Conservation (phyloP, 2,329 filamentous ascomycete genomes). For the Coniella vitis region DNA sequence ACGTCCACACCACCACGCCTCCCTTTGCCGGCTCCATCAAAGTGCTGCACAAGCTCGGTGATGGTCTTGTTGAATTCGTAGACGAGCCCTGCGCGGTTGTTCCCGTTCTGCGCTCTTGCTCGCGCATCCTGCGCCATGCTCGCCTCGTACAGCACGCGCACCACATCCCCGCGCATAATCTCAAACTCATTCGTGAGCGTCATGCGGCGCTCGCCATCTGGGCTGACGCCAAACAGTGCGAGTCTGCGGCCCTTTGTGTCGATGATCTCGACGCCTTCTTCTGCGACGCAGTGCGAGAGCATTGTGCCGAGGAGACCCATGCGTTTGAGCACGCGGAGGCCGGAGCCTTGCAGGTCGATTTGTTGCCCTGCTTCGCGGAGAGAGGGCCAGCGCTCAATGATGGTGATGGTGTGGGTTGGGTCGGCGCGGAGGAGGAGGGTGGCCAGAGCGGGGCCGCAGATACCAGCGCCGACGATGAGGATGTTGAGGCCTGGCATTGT, state of each 20-base stretch:
- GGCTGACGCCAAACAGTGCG: conserved; percentile 34
- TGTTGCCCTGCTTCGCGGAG: conserved; percentile 21
- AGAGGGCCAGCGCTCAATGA: conserved; percentile 22
- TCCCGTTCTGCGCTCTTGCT: not conserved
- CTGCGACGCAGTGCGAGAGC: not conserved
- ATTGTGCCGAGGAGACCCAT: conserved; percentile 15
- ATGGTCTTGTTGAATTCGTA: conserved; percentile 26
- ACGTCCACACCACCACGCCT: too few relatives aligned
- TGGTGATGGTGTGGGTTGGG: conserved; percentile 19
- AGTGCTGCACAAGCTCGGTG: conserved; percentile 24
- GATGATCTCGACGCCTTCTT: conserved; percentile 37
- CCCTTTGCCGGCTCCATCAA: conserved; percentile 29
- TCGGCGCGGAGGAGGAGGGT: conserved; percentile 24
- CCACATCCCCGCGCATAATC: conserved; percentile 1
- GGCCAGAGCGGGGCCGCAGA: conserved; percentile 22
- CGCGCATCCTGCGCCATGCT: conserved; percentile 19
- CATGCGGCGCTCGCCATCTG: conserved; percentile 33
- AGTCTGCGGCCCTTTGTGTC: conserved; percentile 29
- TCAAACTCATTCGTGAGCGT: conserved; percentile 13
- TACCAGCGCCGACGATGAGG: conserved; percentile 18
- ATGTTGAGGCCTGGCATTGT: conserved; percentile 18
- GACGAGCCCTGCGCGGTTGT: not conserved
- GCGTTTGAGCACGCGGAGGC: conserved; percentile 15
- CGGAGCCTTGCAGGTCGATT: conserved; percentile 21
- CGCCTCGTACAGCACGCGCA: conserved; percentile 9